Base-by-base conservation (phyloP, 1,139 yeast species). In the Geotrichum fermentans region DNA sequence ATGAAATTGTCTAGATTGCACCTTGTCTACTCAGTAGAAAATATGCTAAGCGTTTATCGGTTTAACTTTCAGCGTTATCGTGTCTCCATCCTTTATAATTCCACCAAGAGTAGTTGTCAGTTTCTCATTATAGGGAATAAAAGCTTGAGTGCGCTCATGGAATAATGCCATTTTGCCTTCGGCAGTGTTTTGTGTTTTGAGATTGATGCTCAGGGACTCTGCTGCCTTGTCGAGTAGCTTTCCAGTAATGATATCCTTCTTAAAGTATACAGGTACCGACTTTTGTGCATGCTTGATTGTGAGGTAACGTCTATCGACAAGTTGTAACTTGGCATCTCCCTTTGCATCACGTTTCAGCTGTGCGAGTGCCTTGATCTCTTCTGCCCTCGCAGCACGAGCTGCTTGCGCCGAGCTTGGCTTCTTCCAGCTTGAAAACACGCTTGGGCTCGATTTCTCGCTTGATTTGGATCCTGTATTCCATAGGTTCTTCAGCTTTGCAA, bases 221-320 rank as follows among this genome's bases (percentile, higher is more conserved):
- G 90, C 80, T 11, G 84, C 73, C 36, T 75, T 74, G 63, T 90
- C 97, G 43, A 88, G 66, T 2, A 83, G 82, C 55, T 86, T 73
- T 0, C 97, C 97, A 6, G 86, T 73, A 0, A 87, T 82, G 87
- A 92, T 83, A 29, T 73, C 70, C 55, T 77, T 76, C 34, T 79
- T 78, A 14, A 83, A 74, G 59, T 63, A 84, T 14, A 83, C 61
- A 0, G 81, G 74, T 21, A 60, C 55, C 17, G 56, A 61, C 45
- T 62, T 62, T 16, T 60, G 66, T 1, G 61, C 70, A 6, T 6
- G 8, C 10, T 6, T 24, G 28, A 10, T 24, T 56, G 75, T 77
- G 10, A 85, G 62, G 60, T 84, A 82, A 0, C 85, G 67, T 50
- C 95, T 69, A 58, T 85, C 87, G 1, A 67, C 63, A 0, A 57